Evolutionary conservation across 345 rosid genomes (phyloP), one percentile per base, ranked within the genome.

Genomic region (Ailanthus altissimus): DNA sequence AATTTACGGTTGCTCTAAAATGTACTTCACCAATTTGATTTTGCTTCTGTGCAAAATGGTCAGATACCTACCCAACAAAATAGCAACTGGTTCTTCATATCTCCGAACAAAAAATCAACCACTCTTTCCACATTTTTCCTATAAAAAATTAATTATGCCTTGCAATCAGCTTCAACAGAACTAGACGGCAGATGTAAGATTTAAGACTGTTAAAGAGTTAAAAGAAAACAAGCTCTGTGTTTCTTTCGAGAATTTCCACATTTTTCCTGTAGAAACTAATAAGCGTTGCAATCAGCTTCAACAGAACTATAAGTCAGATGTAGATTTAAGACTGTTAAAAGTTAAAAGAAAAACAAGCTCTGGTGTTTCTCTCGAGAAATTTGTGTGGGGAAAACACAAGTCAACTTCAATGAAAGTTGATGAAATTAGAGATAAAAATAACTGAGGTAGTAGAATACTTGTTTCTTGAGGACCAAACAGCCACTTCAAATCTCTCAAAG

Each of bases 11-110:
- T 49, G 61, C 9, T 70, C 61, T 10, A 28, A 70, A 54, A 18
- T 14, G 8, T 51, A n/a, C 46, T 70, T 53, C 18, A n/a, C 59
- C 14, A 43, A 66, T 15, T 71, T 56, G 32, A 57, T 57, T 60
- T 46, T 45, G 23, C 46, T 26, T 40, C 46, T 8, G 10, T 8
- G 38, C 47, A 81, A 45, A 65, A 21, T 7, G 36, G 47, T 10
- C 14, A 60, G 59, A 28, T 18, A 73, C 86, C 65, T 83, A 95
- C 99, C 99, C 97, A 96, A 81, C 92, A 90, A 85, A 96, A 93
- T 53, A 95, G 81, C 79, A 93, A 76, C 83, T 85, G 89, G 47
- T 67, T 79, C 90, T 84, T 93, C 92, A 92, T 76, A 82, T 93
- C 93, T 53, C 93, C 94, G 80, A 96, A 79, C 82, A 93, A 81